phyloP scores from a whole-genome alignment of 345 rosid species.

The Hypericum androsaemum region DNA sequence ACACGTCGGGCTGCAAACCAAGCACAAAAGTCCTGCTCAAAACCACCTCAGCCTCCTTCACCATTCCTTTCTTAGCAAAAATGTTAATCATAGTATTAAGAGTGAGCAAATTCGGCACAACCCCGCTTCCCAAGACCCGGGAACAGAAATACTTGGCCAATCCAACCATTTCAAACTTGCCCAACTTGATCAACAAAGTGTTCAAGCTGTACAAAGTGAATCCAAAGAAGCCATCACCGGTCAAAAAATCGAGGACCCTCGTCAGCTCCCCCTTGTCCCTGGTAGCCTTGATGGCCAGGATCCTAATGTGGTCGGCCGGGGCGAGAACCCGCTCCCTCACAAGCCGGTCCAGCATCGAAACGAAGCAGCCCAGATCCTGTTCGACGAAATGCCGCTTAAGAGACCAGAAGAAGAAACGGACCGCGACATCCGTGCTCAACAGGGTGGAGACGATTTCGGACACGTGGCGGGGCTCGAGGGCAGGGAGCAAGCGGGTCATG shows the following conservation, averaged over 20 bases:
- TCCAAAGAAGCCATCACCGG: constrained; percentile 21
- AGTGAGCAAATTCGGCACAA: constrained; percentile 48
- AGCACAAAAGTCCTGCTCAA: constrained; percentile 34
- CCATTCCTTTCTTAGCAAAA: constrained; percentile 41
- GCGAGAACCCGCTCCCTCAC: constrained; percentile 25
- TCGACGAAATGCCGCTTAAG: constrained; percentile 40
- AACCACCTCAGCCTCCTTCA: constrained; percentile 40
- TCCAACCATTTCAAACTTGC: constrained; percentile 44
- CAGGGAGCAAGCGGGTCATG: constrained; percentile 20
- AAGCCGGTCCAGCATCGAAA: constrained; percentile 45
- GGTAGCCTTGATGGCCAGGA: constrained; percentile 50
- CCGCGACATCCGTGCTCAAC: constrained; percentile 19
- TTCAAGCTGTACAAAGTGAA: constrained; percentile 46
- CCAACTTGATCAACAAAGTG: constrained; percentile 47
- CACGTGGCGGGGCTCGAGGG: constrained; percentile 36
- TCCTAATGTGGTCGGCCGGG: constrained; percentile 46
- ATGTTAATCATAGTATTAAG: constrained; percentile 51
- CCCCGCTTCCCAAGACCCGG: constrained; percentile 32
- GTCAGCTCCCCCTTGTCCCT: constrained; percentile 34
- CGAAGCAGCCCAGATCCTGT: constrained; percentile 34
- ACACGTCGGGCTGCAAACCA: constrained; percentile 40
- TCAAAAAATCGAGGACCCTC: constrained; percentile 35
- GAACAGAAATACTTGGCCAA: constrained; percentile 33
- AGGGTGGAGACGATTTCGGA: constrained; percentile 35
- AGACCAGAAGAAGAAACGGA: constrained; percentile 43